Evolutionary conservation across 2,329 filamentous ascomycete species (phyloP).

Genomic region (Phaeoacremonium minimum): DNA sequence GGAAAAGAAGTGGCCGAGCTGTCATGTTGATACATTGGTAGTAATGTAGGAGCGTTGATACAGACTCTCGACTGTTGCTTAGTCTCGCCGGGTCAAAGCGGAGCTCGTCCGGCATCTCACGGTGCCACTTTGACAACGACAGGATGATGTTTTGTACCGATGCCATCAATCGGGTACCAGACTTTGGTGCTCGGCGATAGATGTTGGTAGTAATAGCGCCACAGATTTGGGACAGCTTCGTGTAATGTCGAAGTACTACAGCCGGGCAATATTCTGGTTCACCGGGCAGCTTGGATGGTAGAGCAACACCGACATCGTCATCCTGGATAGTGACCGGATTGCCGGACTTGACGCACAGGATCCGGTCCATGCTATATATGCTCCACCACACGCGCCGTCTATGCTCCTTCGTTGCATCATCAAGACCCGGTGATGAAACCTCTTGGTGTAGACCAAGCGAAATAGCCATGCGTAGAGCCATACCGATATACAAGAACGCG

Average conservation of each 20-base stretch:
- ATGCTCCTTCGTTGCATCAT: conserved; percentile 38
- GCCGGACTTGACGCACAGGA: conserved; percentile 48
- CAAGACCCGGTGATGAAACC: conserved; percentile 25
- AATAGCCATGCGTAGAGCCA: conserved; percentile 53
- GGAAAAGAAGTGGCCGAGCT: conserved; percentile 46
- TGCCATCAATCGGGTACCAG: conserved; percentile 40
- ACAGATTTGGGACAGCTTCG: conserved; percentile 45
- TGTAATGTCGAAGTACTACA: conserved; percentile 45
- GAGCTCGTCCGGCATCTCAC: conserved; percentile 39
- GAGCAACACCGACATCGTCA: conserved; percentile 43
- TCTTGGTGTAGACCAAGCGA: conserved; percentile 53
- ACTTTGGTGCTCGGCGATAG: conserved; percentile 36
- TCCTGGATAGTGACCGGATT: conserved; percentile 51
- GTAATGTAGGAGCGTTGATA: conserved; percentile 49
- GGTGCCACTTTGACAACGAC: conserved; percentile 44
- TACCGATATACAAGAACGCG: conserved; percentile 49
- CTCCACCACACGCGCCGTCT: conserved; percentile 52
- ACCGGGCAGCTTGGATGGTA: conserved; percentile 25
- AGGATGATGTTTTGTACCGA: conserved; percentile 46
- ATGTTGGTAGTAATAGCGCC: conserved; percentile 41
- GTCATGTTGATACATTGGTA: conserved; percentile 57
- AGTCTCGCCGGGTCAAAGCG: conserved; percentile 42
- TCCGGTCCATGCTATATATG: conserved; percentile 49
- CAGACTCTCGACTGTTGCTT: conserved; percentile 41
- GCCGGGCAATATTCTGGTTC: conserved; percentile 38